Evolutionary conservation across 345 rosid genomes (phyloP), one percentile per base, ranked within the genome.

Genomic region (Eucalyptus decipiens): DNA sequence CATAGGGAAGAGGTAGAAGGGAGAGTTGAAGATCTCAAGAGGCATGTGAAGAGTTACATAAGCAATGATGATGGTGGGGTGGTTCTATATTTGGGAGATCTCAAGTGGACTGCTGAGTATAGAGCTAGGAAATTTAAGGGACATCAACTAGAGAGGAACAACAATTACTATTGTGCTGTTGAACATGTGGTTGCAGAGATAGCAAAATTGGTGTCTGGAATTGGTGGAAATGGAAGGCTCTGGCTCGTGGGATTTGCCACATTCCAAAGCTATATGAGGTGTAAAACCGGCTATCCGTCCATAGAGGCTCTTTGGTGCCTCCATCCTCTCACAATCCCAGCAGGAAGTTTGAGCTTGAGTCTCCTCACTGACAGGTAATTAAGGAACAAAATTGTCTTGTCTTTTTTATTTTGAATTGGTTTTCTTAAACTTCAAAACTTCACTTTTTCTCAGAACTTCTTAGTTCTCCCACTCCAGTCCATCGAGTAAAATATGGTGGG

Each of bases 181-280:
- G 99, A 96, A 91, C 94, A 94, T 92, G 91, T 95, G 95, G 93
- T 97, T 69, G 91, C 91, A 95, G 98, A 95, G 93, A 65, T 97
- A 88, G 97, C 95, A 88, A 95, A 95, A 91, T 91, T 97, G 90
- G 92, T 91, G 87, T 89, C 91, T 85, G 95, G 92, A 72, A 81
- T 92, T 86, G 94, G 94, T 88, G 97, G 91, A 26, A 92, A 90
- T 90, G 94, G 93, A 32, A 94, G 94, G 90, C 90, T 97, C 92
- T 95, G 97, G 97, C 88, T 97, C n/a, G 87, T 97, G 93, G 98
- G 97, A 60, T 93, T 94, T 87, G 97, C 99, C n/a, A 96, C 97
- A 90, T 95, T 95, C 86, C 95, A 96, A 85, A 95, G 94, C 87
- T 97, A 95, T 94, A 91, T 93, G 95, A 96, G 94, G 91, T 95